Base-by-base conservation (phyloP, 768 basidiomycete species). In the Rhodotorula kratochvilovae region DNA sequence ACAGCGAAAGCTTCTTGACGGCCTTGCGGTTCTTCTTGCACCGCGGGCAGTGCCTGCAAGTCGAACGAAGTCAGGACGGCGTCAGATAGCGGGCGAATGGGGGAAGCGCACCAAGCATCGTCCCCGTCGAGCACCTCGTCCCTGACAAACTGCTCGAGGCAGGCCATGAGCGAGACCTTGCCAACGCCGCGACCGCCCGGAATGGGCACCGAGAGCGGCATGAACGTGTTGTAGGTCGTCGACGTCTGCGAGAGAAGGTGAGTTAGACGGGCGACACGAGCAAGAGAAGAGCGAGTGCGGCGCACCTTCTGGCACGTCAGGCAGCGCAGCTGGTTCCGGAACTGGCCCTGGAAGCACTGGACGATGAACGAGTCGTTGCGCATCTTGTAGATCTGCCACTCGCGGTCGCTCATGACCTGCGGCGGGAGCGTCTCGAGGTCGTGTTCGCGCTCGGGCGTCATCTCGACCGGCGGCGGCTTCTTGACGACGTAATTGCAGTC, bases 281-380 rank as follows among this genome's bases (percentile, higher is more conserved):
- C 17, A 43, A 21, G 56, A 27, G n/a, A n/a, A 46, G 43, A 45
- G 53, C 21, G 25, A 27, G 51, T 11, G 5, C 16, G n/a, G 78
- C 84, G 53, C 71, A 93, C 94, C 81, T 91, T 90, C 72, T 87
- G 84, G 79, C 95, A 99, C 8, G 90, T 95, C 79, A 92, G 78
- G 80, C 95, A 99, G 77, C 90, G 86, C 81, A 99, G 80, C 64
- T 88, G 85, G 81, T 89, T 97, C 73, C 91, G 84, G 80, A 96
- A 97, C 80, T 98, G 96, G 19, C 95, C 95, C 81, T 98, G 95
- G 83, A 99, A 97, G 78, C 89, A 90, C 81, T 97, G 94, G 39
- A 98, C 96, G 63, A 99, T 89, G 64, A 98, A 81, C 77, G 90
- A 92, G 79, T 99, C 92, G 78, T 97, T 92, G 66, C 91, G 85